phyloP scores from a whole-genome alignment of 2,329 filamentous ascomycete genomes.

The Phyllosticta citrichinensis region DNA sequence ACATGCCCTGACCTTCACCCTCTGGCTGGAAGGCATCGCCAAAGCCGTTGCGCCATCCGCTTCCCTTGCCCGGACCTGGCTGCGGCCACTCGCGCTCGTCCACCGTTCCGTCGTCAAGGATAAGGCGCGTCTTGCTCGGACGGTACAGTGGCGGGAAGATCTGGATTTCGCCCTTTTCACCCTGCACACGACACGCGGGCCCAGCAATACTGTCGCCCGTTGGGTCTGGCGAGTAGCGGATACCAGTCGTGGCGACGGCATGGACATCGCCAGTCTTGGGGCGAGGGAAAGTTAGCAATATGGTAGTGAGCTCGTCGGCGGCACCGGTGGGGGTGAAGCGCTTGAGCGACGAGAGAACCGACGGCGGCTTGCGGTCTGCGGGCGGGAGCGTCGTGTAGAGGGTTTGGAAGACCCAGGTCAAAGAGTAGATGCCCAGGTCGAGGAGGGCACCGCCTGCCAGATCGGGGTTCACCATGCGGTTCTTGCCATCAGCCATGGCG shows the following conservation, averaged over 20 bases:
- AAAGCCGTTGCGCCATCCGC: slow-evolving; percentile 39
- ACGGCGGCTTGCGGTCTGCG: slow-evolving; percentile 51
- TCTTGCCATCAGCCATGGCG: slow-evolving; percentile 38
- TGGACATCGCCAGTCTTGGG: slow-evolving; percentile 46
- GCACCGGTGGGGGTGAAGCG: slow-evolving; percentile 63
- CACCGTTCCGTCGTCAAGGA: slow-evolving; percentile 41
- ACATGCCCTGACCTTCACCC: slow-evolving; percentile 69
- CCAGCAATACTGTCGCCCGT: slow-evolving; percentile 47
- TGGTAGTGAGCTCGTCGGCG: slow-evolving; percentile 67
- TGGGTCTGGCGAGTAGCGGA: slow-evolving; percentile 42
- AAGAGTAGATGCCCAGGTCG: slow-evolving; percentile 77
- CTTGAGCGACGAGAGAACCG: slow-evolving; percentile 56
- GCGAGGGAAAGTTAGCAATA: slow-evolving; percentile 66
- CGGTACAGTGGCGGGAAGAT: slow-evolving; percentile 62
- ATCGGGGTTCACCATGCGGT: slow-evolving; percentile 76
- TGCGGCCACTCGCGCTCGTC: slow-evolving; percentile 38
- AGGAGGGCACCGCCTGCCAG: slow-evolving; percentile 74
- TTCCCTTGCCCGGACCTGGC: slow-evolving; percentile 38
- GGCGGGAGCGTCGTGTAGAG: slow-evolving; percentile 67
- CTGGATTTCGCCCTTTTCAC: slow-evolving; percentile 71
- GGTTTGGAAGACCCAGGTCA: slow-evolving; percentile 87
- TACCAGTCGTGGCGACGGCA: slow-evolving; percentile 52
- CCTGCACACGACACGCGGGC: slow-evolving; percentile 69
- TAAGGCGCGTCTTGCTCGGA: slow-evolving; percentile 55
- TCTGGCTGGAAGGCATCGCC: slow-evolving; percentile 36